Percentiles rank a stretch among this genome's conserved stretches.
Evolutionary conservation across 2,329 filamentous ascomycete species (phyloP).

Genomic region (Thielaviopsis punctulata): DNA sequence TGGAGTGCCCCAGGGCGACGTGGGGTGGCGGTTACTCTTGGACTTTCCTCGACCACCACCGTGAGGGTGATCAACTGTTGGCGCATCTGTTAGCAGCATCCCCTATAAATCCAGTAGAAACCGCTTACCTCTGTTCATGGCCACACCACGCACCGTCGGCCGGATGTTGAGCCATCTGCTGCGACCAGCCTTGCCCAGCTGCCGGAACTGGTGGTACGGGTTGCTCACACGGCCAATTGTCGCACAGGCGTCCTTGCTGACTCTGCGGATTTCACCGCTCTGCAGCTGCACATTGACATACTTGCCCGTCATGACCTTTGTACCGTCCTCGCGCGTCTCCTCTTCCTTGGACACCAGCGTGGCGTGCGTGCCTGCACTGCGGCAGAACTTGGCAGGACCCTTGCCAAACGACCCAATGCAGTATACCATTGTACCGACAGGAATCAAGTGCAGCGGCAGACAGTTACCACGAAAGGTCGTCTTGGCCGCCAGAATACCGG

Average conservation of each 20-base stretch:
- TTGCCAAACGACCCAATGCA: conserved; percentile 66
- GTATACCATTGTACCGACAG: conserved; percentile 81
- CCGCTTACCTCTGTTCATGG: conserved; percentile 80
- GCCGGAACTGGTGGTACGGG: conserved; percentile 71
- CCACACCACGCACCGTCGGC: conserved; percentile 88
- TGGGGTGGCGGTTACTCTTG: conserved; percentile 91
- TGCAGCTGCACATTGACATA: conserved; percentile 76
- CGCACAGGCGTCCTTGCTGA: conserved; percentile 82
- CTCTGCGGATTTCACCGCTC: conserved; percentile 79
- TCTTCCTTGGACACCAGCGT: conserved; percentile 82
- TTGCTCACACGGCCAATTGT: conserved; percentile 94
- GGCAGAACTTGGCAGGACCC: conserved; percentile 73
- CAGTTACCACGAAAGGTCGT: conserved; percentile 93
- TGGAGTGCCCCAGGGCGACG: conserved; percentile 90
- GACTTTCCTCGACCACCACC: conserved; percentile 98
- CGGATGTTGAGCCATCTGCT: conserved; percentile 87
- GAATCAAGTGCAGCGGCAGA: conserved; percentile 86
- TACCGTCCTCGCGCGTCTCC: conserved; percentile 42
- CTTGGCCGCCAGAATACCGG: conserved; percentile 86
- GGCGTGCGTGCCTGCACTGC: conserved; percentile 84
- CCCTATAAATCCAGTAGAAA: background rate
- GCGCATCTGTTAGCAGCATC: background rate
- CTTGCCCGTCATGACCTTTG: conserved; percentile 47
- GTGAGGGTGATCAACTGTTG: conserved; percentile 75
- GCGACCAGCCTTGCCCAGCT: conserved; percentile 88